A percentile compares a stretch with the other conserved stretches of the same genome.
These are phyloP conservation scores for Cardiosporidium cionae DNA, from an alignment of 169 alveolate species.

Conservation along the genomic window DNA sequence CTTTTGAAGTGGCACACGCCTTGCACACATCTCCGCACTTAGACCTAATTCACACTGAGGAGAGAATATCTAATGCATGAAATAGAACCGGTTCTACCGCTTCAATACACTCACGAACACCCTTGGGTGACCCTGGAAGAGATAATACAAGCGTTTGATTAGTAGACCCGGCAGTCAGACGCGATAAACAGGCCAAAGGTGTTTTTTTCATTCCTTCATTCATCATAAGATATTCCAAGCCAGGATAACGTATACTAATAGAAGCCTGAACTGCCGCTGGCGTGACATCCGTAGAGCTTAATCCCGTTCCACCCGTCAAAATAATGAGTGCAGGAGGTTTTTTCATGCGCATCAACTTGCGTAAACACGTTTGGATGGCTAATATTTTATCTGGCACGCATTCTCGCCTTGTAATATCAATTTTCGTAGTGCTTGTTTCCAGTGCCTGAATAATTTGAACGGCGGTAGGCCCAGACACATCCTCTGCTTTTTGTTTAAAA, in stretches of 20 bases:
- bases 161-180: neutral
- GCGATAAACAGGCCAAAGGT: neutral
- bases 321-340: too few relatives aligned
- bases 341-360: too few relatives aligned
- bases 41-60: neutral
- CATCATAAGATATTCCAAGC: neutral
- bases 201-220: neutral
- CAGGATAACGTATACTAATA: neutral
- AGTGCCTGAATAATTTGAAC: too few relatives aligned
- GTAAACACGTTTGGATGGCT: too few relatives aligned
- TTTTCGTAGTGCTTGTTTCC: too few relatives aligned
- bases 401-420: too few relatives aligned
- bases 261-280: neutral
- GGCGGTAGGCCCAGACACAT: neutral
- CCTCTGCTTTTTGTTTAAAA: neutral
- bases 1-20: too few relatives aligned
- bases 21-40: too few relatives aligned
- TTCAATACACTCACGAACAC: neutral
- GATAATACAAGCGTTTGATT: neutral
- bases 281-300: neutral
- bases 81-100: neutral
- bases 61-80: neutral
- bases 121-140: neutral
- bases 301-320: neutral
- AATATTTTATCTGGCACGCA: too few relatives aligned